phyloP scores from a whole-genome alignment of 1,284 basidiomycete genomes.

The Puccinia triticina region DNA sequence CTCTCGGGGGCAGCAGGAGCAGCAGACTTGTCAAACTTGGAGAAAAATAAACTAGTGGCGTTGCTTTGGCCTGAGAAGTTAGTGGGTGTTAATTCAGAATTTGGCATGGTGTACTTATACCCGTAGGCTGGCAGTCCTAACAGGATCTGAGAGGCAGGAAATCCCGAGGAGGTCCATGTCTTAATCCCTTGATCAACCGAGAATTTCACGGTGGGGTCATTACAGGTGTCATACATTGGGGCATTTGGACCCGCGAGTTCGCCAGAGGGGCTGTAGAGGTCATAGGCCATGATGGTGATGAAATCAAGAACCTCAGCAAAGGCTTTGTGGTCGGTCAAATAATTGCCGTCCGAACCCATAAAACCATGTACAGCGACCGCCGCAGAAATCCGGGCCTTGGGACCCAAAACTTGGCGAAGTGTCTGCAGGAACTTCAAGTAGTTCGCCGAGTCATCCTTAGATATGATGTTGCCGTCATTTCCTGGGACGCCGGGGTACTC shows the following conservation, averaged over 20 bases:
- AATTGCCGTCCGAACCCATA: slow-evolving; percentile 40
- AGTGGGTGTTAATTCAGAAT: slow-evolving; percentile 19
- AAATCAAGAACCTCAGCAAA: slow-evolving; percentile 46
- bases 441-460: slow-evolving; percentile 44
- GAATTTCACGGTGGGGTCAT: slow-evolving; percentile 34
- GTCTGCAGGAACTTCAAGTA: slow-evolving; percentile 43
- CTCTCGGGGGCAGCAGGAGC: not conserved
- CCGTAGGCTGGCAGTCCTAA: slow-evolving; percentile 46
- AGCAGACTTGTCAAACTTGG: slow-evolving; percentile 32
- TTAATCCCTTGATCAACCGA: slow-evolving; percentile 23
- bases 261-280: slow-evolving; percentile 34
- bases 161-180: slow-evolving; percentile 45
- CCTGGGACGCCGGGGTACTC: slow-evolving; percentile 46
- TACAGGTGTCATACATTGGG: slow-evolving; percentile 47
- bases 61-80: slow-evolving; percentile 35
- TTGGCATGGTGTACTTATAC: slow-evolving; percentile 25
- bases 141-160: slow-evolving; percentile 45
- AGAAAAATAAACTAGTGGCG: slow-evolving; percentile 35
- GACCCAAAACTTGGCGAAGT: slow-evolving; percentile 22
- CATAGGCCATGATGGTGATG: slow-evolving; percentile 50
- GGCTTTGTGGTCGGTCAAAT: slow-evolving; percentile 36
- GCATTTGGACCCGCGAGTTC: slow-evolving; percentile 38
- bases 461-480: slow-evolving; percentile 32
- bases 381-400: slow-evolving; percentile 38
- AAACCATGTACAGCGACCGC: slow-evolving; percentile 42